A percentile compares a stretch with the other conserved stretches of the same genome.
phyloP scores from a whole-genome alignment of 75 land plant species.

The Cupressus sempervirens region DNA sequence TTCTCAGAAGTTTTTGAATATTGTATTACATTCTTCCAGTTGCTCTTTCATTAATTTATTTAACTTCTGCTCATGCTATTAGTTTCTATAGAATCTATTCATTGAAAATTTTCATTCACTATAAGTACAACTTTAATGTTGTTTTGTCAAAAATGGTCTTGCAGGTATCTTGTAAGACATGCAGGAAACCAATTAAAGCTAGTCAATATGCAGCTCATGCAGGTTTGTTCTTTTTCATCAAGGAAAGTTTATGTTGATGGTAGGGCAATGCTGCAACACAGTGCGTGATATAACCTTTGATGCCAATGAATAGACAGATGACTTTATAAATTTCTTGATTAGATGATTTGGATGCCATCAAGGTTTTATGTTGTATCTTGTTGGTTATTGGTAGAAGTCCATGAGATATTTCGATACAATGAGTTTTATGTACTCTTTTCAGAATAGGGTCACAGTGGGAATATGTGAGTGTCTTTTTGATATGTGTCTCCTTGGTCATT shows the following conservation, averaged over 20 bases:
- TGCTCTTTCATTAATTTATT: background rate
- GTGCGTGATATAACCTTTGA: background rate
- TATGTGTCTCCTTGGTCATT: background rate
- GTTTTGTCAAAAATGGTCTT: conserved; percentile 1
- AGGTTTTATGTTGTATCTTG: background rate
- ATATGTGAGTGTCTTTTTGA: background rate
- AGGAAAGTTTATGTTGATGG: background rate
- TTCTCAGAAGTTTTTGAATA: background rate
- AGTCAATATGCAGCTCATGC: conserved; percentile 81
- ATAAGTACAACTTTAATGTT: background rate
- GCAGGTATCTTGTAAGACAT: conserved; percentile 84
- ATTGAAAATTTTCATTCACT: background rate
- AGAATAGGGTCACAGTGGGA: background rate
- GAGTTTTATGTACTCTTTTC: background rate
- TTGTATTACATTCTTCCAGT: background rate
- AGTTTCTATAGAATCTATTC: background rate
- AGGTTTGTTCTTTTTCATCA: conserved; percentile 35
- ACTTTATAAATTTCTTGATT: background rate
- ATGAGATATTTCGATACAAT: background rate
- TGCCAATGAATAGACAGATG: background rate
- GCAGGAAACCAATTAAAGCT: conserved; percentile 77
- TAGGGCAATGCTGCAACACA: background rate
- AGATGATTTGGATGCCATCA: background rate
- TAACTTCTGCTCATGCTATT: background rate
- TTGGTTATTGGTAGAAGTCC: background rate